Conservation (phyloP, 2,329 filamentous ascomycete species). For the Paramyrothecium sp. region DNA sequence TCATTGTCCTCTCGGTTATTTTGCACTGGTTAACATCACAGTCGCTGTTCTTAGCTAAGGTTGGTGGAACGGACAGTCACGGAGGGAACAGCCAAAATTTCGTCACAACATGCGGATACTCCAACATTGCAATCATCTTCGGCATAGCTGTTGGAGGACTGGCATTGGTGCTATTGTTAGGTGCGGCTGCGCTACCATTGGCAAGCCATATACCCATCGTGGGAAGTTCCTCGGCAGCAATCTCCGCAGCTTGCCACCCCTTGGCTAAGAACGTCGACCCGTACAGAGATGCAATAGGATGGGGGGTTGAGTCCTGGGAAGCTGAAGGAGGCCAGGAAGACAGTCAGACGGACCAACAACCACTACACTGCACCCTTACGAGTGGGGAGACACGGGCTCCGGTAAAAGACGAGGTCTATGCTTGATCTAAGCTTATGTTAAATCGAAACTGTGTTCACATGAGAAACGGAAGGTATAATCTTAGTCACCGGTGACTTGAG, state of each 20-base stretch:
- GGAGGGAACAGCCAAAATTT: not conserved
- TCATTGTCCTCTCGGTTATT: not conserved
- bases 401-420: not conserved
- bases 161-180: not conserved
- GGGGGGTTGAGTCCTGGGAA: not conserved
- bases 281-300: not conserved
- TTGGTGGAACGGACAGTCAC: not conserved
- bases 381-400: not conserved
- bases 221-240: not conserved
- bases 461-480: not conserved
- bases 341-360: not conserved
- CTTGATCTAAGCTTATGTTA: not conserved
- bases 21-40: not conserved
- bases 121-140: not conserved
- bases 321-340: not conserved
- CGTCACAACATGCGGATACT: not conserved
- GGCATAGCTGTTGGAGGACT: not conserved
- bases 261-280: not conserved
- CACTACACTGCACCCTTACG: not conserved
- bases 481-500: not conserved
- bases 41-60: not conserved
- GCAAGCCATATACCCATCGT: not conserved
- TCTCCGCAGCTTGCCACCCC: not conserved
- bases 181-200: not conserved
- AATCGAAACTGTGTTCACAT: not conserved